Evolutionary conservation across 495 filamentous ascomycete genomes (phyloP), one percentile per base, ranked within the genome.

Genomic region (Annulohypoxylon maeteangense): DNA sequence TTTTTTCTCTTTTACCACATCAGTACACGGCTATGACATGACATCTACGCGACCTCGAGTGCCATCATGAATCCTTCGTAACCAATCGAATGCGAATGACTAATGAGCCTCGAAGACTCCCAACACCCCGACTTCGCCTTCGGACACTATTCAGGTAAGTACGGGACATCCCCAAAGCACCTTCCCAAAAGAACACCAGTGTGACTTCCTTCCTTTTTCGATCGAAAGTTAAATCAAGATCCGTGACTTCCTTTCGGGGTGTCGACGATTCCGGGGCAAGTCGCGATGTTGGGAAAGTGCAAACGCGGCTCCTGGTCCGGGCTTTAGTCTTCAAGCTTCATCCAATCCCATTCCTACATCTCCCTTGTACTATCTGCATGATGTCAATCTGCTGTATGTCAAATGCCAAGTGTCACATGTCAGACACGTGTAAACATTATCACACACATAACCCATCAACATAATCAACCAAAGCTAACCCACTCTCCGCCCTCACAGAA

Each of bases 71-170:
- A 11, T 36, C 32, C 8, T 36, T 2, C 8, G 32, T 0, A 11
- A 10, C 14, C 7, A 14, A 3, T 29, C 23, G 7, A 22, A 27
- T 34, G 1, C 11, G n/a, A 11, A 34, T 16, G 31, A 16, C 25
- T 63, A 40, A 58, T 36, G 31, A 6, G 18, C 16, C 29, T 51
- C 16, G 34, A 32, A 76, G 71, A 59, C 62, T 22, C 50, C 70
- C 0, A 57, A 59, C 31, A 66, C 70, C 10, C 68, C 75, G 14
- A 53, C 62, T 7, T 64, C 68, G 51, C 66, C 70, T 20, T 59
- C 74, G 20, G 78, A 81, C 61, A 67, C 36, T 18, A 79, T 82
- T 36, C 79, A 82, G 77, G 80, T 82, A 70, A 76, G 75, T 45
- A 32, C 48, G 11, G 44, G 34, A 20, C 34, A 61, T 58, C 62